Conservation (phyloP, 345 rosid genomes). For the Gossypium stocksii region DNA sequence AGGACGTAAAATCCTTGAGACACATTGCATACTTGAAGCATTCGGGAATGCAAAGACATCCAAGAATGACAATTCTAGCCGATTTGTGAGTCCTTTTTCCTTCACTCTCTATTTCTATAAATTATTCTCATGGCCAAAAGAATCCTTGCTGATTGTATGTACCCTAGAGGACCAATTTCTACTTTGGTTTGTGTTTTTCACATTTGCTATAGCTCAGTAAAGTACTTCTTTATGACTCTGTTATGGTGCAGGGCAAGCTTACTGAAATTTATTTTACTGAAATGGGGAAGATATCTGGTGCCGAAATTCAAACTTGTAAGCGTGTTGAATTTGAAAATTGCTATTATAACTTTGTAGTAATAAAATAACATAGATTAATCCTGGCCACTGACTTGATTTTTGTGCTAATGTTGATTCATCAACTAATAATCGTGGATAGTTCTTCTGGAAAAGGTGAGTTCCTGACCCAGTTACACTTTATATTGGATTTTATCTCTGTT, state of each 20-base stretch:
- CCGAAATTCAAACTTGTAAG: slow-evolving; percentile 90
- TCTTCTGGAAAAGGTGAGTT: slow-evolving; percentile 87
- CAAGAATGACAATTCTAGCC: slow-evolving; percentile 82
- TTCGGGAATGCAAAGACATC: slow-evolving; percentile 98
- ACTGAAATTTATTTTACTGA: slow-evolving; percentile 77
- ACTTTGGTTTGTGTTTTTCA: not conserved
- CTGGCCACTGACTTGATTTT: slow-evolving; percentile 26
- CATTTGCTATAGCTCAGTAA: not conserved
- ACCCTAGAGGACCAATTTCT: not conserved
- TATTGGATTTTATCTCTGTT: slow-evolving; percentile 14
- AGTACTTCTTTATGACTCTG: not conserved
- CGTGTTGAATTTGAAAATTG: slow-evolving; percentile 7
- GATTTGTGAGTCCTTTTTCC: slow-evolving; percentile 62
- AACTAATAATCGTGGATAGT: slow-evolving; percentile 37
- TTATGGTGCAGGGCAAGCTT: slow-evolving; percentile 69
- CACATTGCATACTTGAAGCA: slow-evolving; percentile 80
- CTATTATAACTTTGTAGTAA: slow-evolving; percentile 9
- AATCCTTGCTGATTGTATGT: not conserved
- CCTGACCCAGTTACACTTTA: slow-evolving; percentile 20
- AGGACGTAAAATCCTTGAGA: slow-evolving; percentile 60
- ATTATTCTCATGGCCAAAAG: not conserved
- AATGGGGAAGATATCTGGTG: slow-evolving; percentile 77
- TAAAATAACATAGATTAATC: slow-evolving; percentile 10
- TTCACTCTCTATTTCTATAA: not conserved
- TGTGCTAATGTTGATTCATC: slow-evolving; percentile 18